Evolutionary conservation across 768 basidiomycete species (phyloP).

Genomic region (Peribolospora baueri): DNA sequence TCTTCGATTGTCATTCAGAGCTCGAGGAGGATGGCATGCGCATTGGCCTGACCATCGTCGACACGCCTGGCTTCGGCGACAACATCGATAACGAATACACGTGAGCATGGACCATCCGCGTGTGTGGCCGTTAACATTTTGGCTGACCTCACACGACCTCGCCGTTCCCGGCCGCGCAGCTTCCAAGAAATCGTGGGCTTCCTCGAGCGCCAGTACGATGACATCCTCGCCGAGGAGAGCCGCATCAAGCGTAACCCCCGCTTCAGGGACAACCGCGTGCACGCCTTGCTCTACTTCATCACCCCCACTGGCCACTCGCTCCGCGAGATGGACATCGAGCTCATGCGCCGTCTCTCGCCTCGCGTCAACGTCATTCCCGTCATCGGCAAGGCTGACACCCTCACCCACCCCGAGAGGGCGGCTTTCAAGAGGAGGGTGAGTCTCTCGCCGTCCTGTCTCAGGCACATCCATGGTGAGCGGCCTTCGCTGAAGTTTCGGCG

Average conservation of each 20-base stretch:
- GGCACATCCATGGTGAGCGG: background rate
- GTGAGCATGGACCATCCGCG: slow-evolving; percentile 23
- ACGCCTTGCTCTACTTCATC: slow-evolving; percentile 93
- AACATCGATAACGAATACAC: slow-evolving; percentile 97
- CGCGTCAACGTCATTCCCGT: slow-evolving; percentile 98
- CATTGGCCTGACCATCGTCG: slow-evolving; percentile 90
- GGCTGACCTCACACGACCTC: background rate
- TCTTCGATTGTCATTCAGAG: slow-evolving; percentile 28
- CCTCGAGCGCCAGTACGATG: slow-evolving; percentile 96
- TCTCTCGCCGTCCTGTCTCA: background rate
- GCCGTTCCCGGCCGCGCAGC: slow-evolving; percentile 22
- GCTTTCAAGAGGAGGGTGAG: slow-evolving; percentile 71
- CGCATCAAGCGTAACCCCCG: slow-evolving; percentile 98
- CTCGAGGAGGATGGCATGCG: slow-evolving; percentile 96
- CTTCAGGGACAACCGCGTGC: slow-evolving; percentile 92
- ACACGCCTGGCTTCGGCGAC: slow-evolving; percentile 96
- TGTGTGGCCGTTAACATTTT: background rate
- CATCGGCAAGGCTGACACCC: slow-evolving; percentile 76
- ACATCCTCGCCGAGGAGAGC: slow-evolving; percentile 92
- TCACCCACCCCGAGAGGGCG: slow-evolving; percentile 75
- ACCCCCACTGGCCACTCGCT: slow-evolving; percentile 84
- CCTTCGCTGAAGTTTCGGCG: background rate
- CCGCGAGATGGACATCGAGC: slow-evolving; percentile 94
- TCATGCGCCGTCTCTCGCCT: slow-evolving; percentile 92
- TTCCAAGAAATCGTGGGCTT: slow-evolving; percentile 93